Evolutionary conservation across 768 basidiomycete species (phyloP), one percentile per base, ranked within the genome.

Genomic region (Xerocomellus chrysenteron): DNA sequence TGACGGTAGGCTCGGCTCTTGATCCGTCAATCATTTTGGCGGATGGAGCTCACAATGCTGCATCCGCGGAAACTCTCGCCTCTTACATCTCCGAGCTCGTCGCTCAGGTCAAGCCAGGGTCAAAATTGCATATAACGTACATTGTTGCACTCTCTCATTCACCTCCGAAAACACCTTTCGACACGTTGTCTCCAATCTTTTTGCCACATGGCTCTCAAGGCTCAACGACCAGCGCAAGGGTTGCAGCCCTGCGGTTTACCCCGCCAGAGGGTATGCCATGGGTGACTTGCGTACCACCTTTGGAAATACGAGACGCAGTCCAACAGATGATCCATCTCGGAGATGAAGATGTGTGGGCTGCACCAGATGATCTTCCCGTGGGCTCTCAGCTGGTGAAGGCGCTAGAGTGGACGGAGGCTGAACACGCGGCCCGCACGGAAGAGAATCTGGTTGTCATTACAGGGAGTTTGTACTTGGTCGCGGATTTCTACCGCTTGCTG

Each of bases 261-360:
- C 84, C 82, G 5, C 90, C 94, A 0, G 90, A 87, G 4, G 91
- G 87, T 3, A 98, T 99, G 97, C 92, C 95, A 0, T 99, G 97
- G 97, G 86, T 98, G 26, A 80, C 76, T 37, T 75, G 86, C 4
- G 86, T 87, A 0, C 68, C 82, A 8, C 77, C 81, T 4, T 69
- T 69, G 2, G 80, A 82, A 47, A 62, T 95, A 51, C 72, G 66
- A 21, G 72, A 73, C 16, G 78, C 76, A 0, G 82, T 86, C 19
- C 58, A 55, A 43, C 58, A 58, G 33, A 72, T 87, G 5, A 67
- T 74, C 4, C 79, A 80, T 6, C 55, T 65, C 46, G 45, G 46
- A 50, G 72, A 71, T n/a, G 75, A 75, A 42, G 75, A 80, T 17
- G 55, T 84, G 5, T 86, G 80, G 81, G 62, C 64, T 35, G 70